Base-by-base conservation (phyloP, 257 asterid genomes). In the Lantana camara region DNA sequence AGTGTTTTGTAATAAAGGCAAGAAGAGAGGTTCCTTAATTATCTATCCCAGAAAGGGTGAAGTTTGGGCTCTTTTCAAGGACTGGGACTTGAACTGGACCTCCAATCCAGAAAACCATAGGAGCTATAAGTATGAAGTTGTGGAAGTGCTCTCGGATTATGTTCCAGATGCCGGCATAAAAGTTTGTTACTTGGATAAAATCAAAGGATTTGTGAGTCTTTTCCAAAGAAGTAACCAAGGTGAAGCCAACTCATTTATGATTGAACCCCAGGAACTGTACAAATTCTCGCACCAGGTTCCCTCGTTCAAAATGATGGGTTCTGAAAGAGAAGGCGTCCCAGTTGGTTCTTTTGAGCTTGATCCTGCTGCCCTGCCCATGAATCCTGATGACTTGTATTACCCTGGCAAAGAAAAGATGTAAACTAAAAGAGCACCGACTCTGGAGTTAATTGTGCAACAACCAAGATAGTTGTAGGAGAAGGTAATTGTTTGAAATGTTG, bases 341-440 rank as follows among this genome's bases (percentile, higher is more conserved):
- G 69, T 12, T 45, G 95, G 87, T 64, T 83, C 88, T 22, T 79
- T 87, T 70, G 99, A 93, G 73, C 97, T 93, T 1, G 99, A 93
- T 78, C 91, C 95, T 68, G 91, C 88, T 56, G 41, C 92, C 27
- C 63, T 90, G 42, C 95, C 97, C 65, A 17, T 41, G 49, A 70
- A 78, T 73, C 82, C 77, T 1, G 79, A 80, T 53, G 81, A 77
- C 56, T 60, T 83, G 78, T 76, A 51, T 72, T 79, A 67, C 64
- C 87, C 88, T 44, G 67, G 62, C 12, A 76, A 69, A 57, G 57
- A 27, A 16, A 73, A 51, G 73, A 61, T 15, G 61, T 65, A 50
- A 40, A 44, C 21, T 5, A 53, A 53, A 69, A 65, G n/a, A n/a
- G 53, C 19, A 16, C 21, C 66, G 76, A 62, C 22, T 30, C 50